Percentiles rank a stretch among this genome's conserved stretches.
These are phyloP conservation scores for Boletus rex-veris DNA, from an alignment of 768 basidiomycete species.

Conservation along the genomic window DNA sequence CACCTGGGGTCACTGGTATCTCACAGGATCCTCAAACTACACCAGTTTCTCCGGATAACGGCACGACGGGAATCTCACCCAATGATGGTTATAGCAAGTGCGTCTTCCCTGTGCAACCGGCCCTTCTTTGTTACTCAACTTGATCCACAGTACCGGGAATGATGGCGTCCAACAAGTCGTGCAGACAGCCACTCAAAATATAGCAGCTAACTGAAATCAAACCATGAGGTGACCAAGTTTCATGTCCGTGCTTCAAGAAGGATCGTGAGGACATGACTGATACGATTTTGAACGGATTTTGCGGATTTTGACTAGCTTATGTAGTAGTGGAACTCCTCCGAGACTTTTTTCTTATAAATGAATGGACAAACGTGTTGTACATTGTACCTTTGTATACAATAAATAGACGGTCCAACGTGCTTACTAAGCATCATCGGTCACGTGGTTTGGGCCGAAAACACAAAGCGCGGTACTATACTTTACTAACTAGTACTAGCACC, in stretches of 20 bases:
- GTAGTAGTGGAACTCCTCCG: background rate
- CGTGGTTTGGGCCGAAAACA: slow-evolving; percentile 5
- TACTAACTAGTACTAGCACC: too few relatives aligned
- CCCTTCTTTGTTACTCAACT: background rate
- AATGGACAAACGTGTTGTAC: background rate
- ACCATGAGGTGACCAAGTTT: background rate
- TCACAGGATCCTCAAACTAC: slow-evolving; percentile 33
- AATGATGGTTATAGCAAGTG: slow-evolving; percentile 59
- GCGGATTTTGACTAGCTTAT: background rate
- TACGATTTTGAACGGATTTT: background rate
- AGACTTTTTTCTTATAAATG: background rate
- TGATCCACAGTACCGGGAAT: slow-evolving; percentile 26
- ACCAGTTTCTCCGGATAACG: slow-evolving; percentile 25
- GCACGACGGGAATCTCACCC: slow-evolving; percentile 50
- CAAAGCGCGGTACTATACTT: too few relatives aligned
- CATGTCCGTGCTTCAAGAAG: background rate
- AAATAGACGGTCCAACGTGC: too few relatives aligned
- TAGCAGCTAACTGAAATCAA: slow-evolving; percentile 27
- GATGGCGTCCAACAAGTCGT: slow-evolving; percentile 32
- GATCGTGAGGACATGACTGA: background rate
- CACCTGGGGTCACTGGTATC: slow-evolving; percentile 26
- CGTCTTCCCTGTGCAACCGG: slow-evolving; percentile 6
- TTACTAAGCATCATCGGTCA: slow-evolving; percentile 1
- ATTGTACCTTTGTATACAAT: too few relatives aligned
- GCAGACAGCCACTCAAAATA: slow-evolving; percentile 33